Evolutionary conservation across 2,329 filamentous ascomycete species (phyloP), one percentile per base, ranked within the genome.

Genomic region (Tolypocladium ophioglossoides): DNA sequence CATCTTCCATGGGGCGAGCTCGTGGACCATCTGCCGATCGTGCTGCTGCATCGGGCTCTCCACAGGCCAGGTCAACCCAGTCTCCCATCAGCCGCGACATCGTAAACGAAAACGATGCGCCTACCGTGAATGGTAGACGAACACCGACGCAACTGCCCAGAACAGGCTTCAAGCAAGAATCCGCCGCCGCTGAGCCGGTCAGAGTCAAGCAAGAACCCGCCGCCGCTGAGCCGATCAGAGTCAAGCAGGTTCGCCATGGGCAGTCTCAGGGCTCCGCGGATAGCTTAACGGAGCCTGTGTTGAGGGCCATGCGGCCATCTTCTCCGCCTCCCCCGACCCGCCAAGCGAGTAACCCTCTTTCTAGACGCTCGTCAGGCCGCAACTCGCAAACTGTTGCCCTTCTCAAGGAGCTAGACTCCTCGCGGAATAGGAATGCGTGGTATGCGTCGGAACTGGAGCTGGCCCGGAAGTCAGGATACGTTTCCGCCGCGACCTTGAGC

Each of bases 401-500:
- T 14, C 77, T 89, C 16, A 92, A 94, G 66, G 94, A 99, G 66
- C 77, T 99, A 2, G 92, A 99, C 66, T 78, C 84, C 10, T 80
- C 86, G 4, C 89, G 89, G 63, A 94, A 87, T 64, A 83, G 88
- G 52, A 97, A 96, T 70, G 92, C 92, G 0, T 99, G 94, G 94
- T 96, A 95, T 69, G 90, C 91, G 9, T 96, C 92, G 0, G 94
- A 99, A 70, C 77, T 99, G 48, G 90, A 95, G 55, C 76, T 99
- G 58, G 95, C 94, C 8, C 84, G 88, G 51, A 96, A 96, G 70
- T 83, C 89, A 41, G 94, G 94, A 6, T 99, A 97, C 64, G 79
- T 83, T 8, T 81, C 89, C 18, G 90, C 82, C 58, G 75, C 83
- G 3, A 83, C 84, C 1, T 79, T 83, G 30, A 88, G 82, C 64